A percentile compares a stretch with the other conserved stretches of the same genome.
phyloP scores from a whole-genome alignment of 1,139 yeast species.

The Yamadazyma aaseri region DNA sequence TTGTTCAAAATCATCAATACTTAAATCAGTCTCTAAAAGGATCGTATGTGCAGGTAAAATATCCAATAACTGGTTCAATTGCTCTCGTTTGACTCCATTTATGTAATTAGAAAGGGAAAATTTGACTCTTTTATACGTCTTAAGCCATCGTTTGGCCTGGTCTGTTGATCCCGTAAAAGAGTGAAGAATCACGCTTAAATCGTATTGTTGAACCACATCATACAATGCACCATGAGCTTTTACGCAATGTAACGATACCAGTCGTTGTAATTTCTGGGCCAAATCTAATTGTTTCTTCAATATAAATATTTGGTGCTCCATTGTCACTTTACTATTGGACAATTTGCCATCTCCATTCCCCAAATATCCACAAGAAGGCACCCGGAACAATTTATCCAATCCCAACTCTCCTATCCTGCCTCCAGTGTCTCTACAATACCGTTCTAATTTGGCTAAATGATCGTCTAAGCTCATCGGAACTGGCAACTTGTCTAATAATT shows the following conservation, averaged over 20 bases:
- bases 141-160: constrained; percentile 56
- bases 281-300: constrained; percentile 51
- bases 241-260: constrained; percentile 83
- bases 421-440: constrained; percentile 18
- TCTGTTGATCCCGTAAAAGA: constrained; percentile 85
- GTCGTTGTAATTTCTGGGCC: constrained; percentile 47
- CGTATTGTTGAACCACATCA: constrained; percentile 37
- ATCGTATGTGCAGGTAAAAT: constrained; percentile 24
- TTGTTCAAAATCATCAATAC: constrained; percentile 26
- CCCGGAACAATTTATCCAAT: constrained; percentile 69
- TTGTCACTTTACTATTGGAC: constrained; percentile 48
- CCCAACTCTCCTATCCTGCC: constrained; percentile 85
- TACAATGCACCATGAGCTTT: constrained; percentile 65
- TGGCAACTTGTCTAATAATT: constrained; percentile 55
- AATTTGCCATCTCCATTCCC: constrained; percentile 36
- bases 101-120: constrained; percentile 66
- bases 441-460: constrained; percentile 32
- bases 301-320: constrained; percentile 64
- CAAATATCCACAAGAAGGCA: constrained; percentile 60
- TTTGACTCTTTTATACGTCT: constrained; percentile 28
- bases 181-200: constrained; percentile 56
- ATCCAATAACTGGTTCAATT: constrained; percentile 25
- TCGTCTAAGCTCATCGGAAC: constrained; percentile 49
- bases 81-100: constrained; percentile 38
- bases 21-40: constrained; percentile 38